Base-by-base conservation (phyloP, 768 basidiomycete genomes). In the Suillus tomentosus region DNA sequence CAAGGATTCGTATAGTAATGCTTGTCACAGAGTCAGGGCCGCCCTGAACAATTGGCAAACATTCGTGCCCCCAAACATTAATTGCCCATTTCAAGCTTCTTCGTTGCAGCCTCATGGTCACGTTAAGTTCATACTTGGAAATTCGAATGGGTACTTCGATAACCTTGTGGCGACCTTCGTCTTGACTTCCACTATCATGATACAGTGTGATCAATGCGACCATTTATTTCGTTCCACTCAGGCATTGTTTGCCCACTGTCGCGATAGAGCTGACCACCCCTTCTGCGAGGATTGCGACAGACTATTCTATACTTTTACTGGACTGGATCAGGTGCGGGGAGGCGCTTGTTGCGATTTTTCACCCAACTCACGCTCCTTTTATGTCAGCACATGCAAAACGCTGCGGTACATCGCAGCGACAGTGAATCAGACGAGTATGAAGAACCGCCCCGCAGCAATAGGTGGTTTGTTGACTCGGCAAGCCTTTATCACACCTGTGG, bases 211-310 rank as follows among this genome's bases (percentile, higher is more conserved):
- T 31, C 53, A 57, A 42, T 62, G 48, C 8, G n/a, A 50, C 24
- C 39, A 37, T 37, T 57, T 17, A 60, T 62, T 40, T 24, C 24
- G n/a, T 45, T 58, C 60, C 34, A 10, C 60, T 13, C 34, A 40
- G 17, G 72, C 73, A 5, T 61, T 68, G 14, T 65, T 65, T 45
- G 66, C 69, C 34, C 73, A 74, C 59, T 68, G 64, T 55, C 61
- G 63, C 45, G 66, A 71, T 57, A 66, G 61, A 40, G 22, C 22
- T 17, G 68, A 67, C 36, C 71, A 72, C 39, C 55, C 67, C 19
- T 65, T 60, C 36, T 74, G 73, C 58, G 56, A 56, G 27, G 42
- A 63, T 27, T 74, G 73, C 47, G 19, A 70, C 34, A 62, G 67
- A 24, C 60, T 69, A 42, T 74, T 72, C 60, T 40, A 37, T 3